phyloP scores from a whole-genome alignment of 306 rosid species.

The Carpinus viminea region DNA sequence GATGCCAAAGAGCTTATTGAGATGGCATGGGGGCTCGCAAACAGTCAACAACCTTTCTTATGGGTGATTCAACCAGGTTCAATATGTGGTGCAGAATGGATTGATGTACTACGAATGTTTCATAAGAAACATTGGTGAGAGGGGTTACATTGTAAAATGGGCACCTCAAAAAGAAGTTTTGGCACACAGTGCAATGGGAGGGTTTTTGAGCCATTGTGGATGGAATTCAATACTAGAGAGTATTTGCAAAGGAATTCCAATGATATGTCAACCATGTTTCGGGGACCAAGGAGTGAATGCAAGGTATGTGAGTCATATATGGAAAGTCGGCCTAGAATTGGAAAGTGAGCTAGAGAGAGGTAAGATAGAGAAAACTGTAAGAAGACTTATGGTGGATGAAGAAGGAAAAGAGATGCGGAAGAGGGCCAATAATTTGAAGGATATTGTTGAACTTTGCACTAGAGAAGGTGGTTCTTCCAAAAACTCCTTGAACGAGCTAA shows the following conservation, averaged over 20 bases:
- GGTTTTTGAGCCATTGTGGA: constrained; percentile 55
- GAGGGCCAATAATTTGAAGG: background rate
- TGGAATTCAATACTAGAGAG: constrained; percentile 51
- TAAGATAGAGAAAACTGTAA: background rate
- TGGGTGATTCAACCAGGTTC: constrained; percentile 39
- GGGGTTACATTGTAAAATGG: constrained; percentile 44
- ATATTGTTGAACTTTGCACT: background rate
- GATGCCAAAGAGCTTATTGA: constrained; percentile 40
- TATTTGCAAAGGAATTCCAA: constrained; percentile 42
- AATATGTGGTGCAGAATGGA: constrained; percentile 22
- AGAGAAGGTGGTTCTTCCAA: background rate
- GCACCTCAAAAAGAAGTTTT: constrained; percentile 50
- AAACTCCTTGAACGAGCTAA: background rate
- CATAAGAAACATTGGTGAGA: constrained; percentile 1
- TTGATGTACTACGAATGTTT: constrained; percentile 21
- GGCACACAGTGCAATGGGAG: constrained; percentile 42
- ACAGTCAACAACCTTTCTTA: constrained; percentile 44
- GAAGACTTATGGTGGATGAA: background rate
- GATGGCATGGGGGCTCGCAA: constrained; percentile 52
- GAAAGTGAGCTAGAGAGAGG: background rate
- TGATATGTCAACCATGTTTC: constrained; percentile 42
- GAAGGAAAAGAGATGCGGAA: constrained; percentile 7
- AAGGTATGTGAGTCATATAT: constrained; percentile 35
- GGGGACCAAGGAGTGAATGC: constrained; percentile 47
- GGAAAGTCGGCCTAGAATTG: constrained; percentile 36